Base-by-base conservation (phyloP, 306 rosid species). In the Pyrus betulifolia region DNA sequence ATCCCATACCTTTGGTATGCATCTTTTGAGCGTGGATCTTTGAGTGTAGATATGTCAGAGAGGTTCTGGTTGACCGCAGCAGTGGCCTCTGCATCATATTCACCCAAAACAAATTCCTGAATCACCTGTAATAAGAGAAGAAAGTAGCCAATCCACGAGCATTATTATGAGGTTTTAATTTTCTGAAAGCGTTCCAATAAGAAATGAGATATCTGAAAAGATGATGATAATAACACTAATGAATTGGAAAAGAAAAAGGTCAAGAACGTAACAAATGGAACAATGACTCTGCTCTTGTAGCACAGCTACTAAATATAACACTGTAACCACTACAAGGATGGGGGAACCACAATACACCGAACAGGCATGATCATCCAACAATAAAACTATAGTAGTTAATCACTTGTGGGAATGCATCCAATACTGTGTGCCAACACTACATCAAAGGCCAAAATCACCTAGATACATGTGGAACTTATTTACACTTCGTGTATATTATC, bases 21-120 rank as follows among this genome's bases (percentile, higher is more conserved):
- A 68, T 95, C 99, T 82, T 89, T 89, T 33, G 97, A 92, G 77
- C 93, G 97, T 68, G 97, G 97, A 87, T 95, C 97, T 78, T 92
- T 91, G 74, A 92, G 79, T n/a, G 87, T 81, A 76, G 99, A 90
- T 79, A 92, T 84, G 83, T 95, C 93, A 19, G 99, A 92, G 52
- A 92, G 91, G 81, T 95, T 95, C 84, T 81, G 85, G 84, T 95
- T 90, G 80, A 81, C 82, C 63, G 85, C 87, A 78, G 92, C 88
- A 14, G 97, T 95, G 74, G 93, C 96, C 83, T 92, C 97, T 1
- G 84, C 91, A 87, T 95, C 96, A 75, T 82, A 95, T 57, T 25
- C 88, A 46, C 99, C 98, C 79, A 95, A 86, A 45, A 92, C 68
- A 84, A 92, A 95, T 80, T 78, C 91, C 86, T 95, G 97, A 82